Conservation (phyloP, 345 rosid species). For the Lepidium aucheri region DNA sequence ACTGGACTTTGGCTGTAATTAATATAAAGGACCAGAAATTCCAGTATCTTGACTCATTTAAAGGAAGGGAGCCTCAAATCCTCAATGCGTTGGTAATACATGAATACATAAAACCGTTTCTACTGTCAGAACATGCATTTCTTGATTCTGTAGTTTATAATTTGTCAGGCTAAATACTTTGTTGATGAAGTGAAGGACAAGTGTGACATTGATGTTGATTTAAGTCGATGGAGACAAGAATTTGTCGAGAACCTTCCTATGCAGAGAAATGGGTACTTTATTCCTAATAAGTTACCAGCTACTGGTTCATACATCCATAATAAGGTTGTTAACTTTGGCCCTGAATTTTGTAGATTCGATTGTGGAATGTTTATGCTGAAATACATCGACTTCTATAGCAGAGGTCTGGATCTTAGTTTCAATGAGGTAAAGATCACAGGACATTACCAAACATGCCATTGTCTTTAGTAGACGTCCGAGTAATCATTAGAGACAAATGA, state of each 20-base stretch:
- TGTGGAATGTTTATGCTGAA: conserved; percentile 98
- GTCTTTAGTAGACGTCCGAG: background rate
- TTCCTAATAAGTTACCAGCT: background rate
- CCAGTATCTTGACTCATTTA: conserved; percentile 94
- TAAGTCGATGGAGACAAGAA: conserved; percentile 69
- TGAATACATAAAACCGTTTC: background rate
- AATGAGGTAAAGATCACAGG: conserved; percentile 43
- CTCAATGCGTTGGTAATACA: conserved; percentile 58
- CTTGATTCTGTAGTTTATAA: conserved; percentile 16
- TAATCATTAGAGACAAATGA: background rate
- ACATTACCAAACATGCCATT: background rate
- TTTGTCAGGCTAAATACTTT: conserved; percentile 66
- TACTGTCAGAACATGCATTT: background rate
- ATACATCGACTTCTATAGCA: conserved; percentile 81
- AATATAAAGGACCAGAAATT: conserved; percentile 69
- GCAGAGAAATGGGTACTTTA: conserved; percentile 70
- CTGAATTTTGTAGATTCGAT: conserved; percentile 52
- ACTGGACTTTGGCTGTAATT: conserved; percentile 96
- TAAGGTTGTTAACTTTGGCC: background rate
- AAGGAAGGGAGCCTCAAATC: conserved; percentile 64
- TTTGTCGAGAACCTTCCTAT: conserved; percentile 78
- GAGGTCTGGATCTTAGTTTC: conserved; percentile 80
- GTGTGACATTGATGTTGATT: conserved; percentile 47
- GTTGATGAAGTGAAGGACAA: conserved; percentile 90
- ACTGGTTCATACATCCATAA: background rate